Base-by-base conservation (phyloP, 1,284 basidiomycete species). In the Agroathelia rolfsii region DNA sequence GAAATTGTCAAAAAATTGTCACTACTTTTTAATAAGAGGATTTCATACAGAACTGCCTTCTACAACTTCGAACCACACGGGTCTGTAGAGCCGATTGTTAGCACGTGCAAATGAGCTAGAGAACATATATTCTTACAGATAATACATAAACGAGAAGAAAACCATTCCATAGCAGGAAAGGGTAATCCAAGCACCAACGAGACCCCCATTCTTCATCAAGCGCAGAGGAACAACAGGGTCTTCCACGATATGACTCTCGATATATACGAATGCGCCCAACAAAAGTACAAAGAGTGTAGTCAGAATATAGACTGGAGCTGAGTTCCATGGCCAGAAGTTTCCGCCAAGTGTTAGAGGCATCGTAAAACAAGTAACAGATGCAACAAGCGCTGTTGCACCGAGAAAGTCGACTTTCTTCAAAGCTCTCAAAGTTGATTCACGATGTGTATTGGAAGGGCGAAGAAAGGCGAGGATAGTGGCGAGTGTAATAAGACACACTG, bases 341-440 rank as follows among this genome's bases (percentile, higher is more conserved):
- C 28, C 28, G 6, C 28, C 28, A 7, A 30, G 28, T n/a, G n/a
- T 30, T 18, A 30, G n/a, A 30, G 28, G 28, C n/a, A 30, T 30
- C 28, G 20, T 16, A 11, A 30, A 30, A 16, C 28, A 14, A 17
- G 11, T 18, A 5, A 30, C 14, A 6, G 14, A n/a, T 5, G 14
- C n/a, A 11, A 30, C 28, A 12, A 30, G 28, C n/a, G 28, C 20
- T 5, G 20, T 9, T 6, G 28, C n/a, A n/a, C 28, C 28, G 6
- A 18, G 15, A 30, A 30, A 30, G 15, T 30, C 28, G 6, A 30
- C 28, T 7, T 30, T n/a, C n/a, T 14, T 30, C 15, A 5, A 12
- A 30, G 12, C 8, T 18, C 17, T 7, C 8, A 14, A 30, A n/a
- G 12, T 6, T 17, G n/a, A 14, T 17, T 7, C 7, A 14, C 6